Conservation (phyloP, 1,284 basidiomycete genomes). For the Ustilago bromivora region DNA sequence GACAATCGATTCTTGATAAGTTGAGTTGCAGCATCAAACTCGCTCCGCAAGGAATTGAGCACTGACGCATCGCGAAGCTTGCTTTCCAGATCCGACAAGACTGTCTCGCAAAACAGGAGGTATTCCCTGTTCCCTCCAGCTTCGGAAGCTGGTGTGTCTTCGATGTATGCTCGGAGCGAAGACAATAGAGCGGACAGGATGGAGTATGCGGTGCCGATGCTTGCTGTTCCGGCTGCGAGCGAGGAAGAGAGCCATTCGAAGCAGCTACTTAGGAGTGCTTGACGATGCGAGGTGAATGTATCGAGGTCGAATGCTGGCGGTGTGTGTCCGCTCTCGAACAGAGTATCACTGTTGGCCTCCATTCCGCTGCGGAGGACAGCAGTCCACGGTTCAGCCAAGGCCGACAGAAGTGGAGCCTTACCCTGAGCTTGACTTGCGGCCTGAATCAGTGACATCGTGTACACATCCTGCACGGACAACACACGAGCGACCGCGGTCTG, state of each 20-base stretch:
- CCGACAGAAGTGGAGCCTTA: conserved; percentile 5
- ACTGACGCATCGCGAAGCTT: background rate
- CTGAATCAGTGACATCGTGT: conserved; percentile 35
- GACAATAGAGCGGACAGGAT: conserved; percentile 46
- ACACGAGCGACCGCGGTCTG: conserved; percentile 51
- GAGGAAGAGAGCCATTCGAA: conserved; percentile 14
- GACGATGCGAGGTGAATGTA: conserved; percentile 8
- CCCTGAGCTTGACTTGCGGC: background rate
- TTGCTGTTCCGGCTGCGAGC: conserved; percentile 5
- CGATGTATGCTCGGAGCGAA: conserved; percentile 32
- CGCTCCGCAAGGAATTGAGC: conserved; percentile 9
- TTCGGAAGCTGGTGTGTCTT: conserved; percentile 26
- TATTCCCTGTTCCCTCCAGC: conserved; percentile 8
- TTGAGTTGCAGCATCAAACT: background rate
- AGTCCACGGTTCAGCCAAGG: conserved; percentile 9
- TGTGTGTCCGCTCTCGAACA: background rate
- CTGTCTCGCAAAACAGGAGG: conserved; percentile 16
- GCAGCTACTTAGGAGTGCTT: conserved; percentile 10
- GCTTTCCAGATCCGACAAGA: conserved; percentile 15
- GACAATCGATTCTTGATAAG: background rate
- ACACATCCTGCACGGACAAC: conserved; percentile 52
- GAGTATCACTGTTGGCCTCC: background rate
- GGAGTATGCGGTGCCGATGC: conserved; percentile 28
- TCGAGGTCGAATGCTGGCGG: conserved; percentile 25
- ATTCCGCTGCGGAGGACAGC: background rate